phyloP scores from a whole-genome alignment of 768 basidiomycete species.

The Boletus subcaerulescens region DNA sequence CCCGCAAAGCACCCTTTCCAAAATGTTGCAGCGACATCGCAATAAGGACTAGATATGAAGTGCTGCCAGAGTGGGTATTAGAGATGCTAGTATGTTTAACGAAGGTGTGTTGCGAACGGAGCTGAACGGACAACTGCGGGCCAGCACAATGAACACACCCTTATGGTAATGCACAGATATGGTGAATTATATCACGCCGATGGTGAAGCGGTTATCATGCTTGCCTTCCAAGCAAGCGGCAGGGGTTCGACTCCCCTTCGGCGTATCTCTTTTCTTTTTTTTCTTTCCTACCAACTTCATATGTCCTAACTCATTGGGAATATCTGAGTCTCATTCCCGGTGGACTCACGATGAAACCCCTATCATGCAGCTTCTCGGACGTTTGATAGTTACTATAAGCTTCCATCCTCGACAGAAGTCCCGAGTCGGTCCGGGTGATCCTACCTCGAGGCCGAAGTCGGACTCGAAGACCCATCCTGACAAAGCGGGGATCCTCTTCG shows the following conservation, averaged over 20 bases:
- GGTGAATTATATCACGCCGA: constrained; percentile 34
- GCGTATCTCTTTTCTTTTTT: constrained; percentile 25
- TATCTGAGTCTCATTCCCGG: too few relatives aligned
- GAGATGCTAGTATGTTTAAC: constrained; percentile 1
- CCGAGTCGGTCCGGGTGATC: too few relatives aligned
- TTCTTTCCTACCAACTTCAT: too few relatives aligned
- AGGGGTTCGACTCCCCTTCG: constrained; percentile 77
- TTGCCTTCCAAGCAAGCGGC: constrained; percentile 83
- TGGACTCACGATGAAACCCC: too few relatives aligned
- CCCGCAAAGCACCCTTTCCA: constrained; percentile 80
- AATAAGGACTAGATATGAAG: background rate
- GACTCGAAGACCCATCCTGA: too few relatives aligned
- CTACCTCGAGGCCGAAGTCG: too few relatives aligned
- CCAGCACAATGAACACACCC: background rate
- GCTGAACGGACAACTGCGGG: constrained; percentile 16
- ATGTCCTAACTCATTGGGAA: too few relatives aligned
- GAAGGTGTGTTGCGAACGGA: constrained; percentile 20
- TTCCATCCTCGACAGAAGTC: too few relatives aligned
- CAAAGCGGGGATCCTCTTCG: too few relatives aligned
- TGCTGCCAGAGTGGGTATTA: constrained; percentile 11
- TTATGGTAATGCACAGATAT: constrained; percentile 5
- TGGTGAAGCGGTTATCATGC: constrained; percentile 94
- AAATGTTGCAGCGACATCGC: constrained; percentile 67
- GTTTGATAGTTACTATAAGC: too few relatives aligned
- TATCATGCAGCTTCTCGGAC: too few relatives aligned